These are phyloP conservation scores for Hippophae tibetana DNA, from an alignment of 306 rosid genomes.

Conservation along the genomic window DNA sequence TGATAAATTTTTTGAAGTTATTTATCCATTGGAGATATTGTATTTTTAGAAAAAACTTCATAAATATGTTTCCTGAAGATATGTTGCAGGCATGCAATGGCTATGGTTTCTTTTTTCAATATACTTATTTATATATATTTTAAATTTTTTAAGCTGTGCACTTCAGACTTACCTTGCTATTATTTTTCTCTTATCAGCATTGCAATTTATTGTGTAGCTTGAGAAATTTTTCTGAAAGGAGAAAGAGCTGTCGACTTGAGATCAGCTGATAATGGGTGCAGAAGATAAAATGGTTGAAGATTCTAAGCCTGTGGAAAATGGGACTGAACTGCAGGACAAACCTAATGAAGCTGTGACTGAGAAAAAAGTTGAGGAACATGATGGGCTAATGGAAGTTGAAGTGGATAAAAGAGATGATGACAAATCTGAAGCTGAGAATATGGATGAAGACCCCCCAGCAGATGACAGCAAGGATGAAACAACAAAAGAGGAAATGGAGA, in stretches of 20 bases:
- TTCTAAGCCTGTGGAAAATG: slow-evolving; percentile 36
- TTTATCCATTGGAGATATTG: too few species aligned
- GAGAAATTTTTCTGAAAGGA: slow-evolving; percentile 5
- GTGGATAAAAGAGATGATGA: slow-evolving; percentile 27
- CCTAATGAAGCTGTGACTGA: slow-evolving; percentile 13
- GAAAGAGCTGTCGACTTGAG: slow-evolving; percentile 17
- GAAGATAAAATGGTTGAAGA: slow-evolving; percentile 36
- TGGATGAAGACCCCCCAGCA: slow-evolving; percentile 28
- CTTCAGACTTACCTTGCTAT: too few species aligned
- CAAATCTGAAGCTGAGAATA: slow-evolving; percentile 27
- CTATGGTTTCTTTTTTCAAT: too few species aligned
- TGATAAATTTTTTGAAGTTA: too few species aligned
- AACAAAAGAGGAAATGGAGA: slow-evolving; percentile 27
- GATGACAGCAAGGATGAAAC: slow-evolving; percentile 36
- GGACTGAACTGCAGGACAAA: slow-evolving; percentile 30
- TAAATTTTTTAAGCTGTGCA: too few species aligned
- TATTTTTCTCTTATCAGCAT: not conserved
- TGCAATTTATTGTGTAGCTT: slow-evolving; percentile 11
- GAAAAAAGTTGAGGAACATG: slow-evolving; percentile 34
- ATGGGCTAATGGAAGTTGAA: slow-evolving; percentile 35
- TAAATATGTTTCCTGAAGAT: too few species aligned
- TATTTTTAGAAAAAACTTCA: too few species aligned
- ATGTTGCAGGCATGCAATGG: too few species aligned
- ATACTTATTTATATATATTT: too few species aligned
- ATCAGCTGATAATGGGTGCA: slow-evolving; percentile 48